A percentile compares a stretch with the other conserved stretches of the same genome.
These are phyloP conservation scores for Sarocladium oryzae DNA, from an alignment of 2,329 filamentous ascomycete species.

Conservation along the genomic window DNA sequence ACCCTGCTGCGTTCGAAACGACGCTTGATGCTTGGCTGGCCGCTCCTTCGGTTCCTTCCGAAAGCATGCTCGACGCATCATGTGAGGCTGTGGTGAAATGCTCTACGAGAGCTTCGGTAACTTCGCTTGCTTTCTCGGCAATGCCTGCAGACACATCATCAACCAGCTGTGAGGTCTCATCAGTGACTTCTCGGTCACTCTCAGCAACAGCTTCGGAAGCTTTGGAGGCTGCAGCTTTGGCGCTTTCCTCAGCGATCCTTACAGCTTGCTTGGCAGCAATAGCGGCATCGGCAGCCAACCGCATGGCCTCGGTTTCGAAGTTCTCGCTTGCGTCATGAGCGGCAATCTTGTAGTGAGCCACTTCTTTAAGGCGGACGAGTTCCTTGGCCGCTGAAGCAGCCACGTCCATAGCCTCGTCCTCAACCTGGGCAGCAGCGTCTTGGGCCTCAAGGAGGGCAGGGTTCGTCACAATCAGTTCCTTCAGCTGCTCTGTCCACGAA, in stretches of 20 bases:
- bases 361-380: conserved; percentile 72
- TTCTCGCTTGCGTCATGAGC: conserved; percentile 69
- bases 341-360: conserved; percentile 76
- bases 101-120: neutral
- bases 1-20: conserved; percentile 7
- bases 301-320: conserved; percentile 64
- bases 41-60: conserved; percentile 12
- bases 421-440: conserved; percentile 59
- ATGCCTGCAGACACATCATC: conserved; percentile 12
- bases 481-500: conserved; percentile 78
- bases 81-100: conserved; percentile 10
- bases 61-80: too few species aligned
- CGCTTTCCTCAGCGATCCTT: conserved; percentile 26
- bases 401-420: conserved; percentile 72
- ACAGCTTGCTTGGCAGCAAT: conserved; percentile 19
- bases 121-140: neutral
- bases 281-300: conserved; percentile 45
- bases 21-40: conserved; percentile 14
- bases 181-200: conserved; percentile 12
- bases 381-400: conserved; percentile 76
- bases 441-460: conserved; percentile 63
- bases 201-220: conserved; percentile 19
- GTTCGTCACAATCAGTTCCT: conserved; percentile 68
- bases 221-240: conserved; percentile 22
- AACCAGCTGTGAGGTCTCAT: too few species aligned